phyloP scores from a whole-genome alignment of 257 asterid genomes.

The Solanum ossicruentum region DNA sequence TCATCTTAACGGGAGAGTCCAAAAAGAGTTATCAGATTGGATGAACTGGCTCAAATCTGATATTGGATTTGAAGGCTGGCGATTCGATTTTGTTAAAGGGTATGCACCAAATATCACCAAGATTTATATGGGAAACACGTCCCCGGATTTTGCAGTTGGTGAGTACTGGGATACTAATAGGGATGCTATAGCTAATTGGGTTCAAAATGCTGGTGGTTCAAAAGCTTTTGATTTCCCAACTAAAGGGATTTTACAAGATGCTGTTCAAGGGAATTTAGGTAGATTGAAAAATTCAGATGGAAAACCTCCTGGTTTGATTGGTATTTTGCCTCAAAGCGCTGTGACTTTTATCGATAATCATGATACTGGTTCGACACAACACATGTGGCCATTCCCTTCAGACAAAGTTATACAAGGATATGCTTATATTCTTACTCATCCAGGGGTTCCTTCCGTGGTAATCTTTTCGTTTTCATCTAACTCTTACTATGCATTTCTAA shows the following conservation, averaged over 20 bases:
- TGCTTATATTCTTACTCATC: conserved; percentile 79
- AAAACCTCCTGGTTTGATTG: conserved; percentile 68
- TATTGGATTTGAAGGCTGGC: conserved; percentile 68
- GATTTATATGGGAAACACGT: conserved; percentile 40
- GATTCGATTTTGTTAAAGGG: conserved; percentile 69
- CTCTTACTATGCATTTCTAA: neutral
- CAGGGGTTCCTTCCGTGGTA: conserved; percentile 67
- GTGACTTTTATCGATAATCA: conserved; percentile 87
- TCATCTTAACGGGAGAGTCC: conserved; percentile 56
- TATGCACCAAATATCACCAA: conserved; percentile 40
- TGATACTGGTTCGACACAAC: conserved; percentile 71
- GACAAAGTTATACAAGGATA: conserved; percentile 70
- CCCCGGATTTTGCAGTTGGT: conserved; percentile 71
- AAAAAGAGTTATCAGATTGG: conserved; percentile 65
- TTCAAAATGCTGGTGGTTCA: conserved; percentile 31
- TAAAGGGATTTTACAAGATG: conserved; percentile 67
- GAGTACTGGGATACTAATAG: conserved; percentile 59
- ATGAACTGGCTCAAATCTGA: conserved; percentile 78
- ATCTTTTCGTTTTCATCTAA: neutral
- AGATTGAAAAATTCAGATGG: conserved; percentile 55
- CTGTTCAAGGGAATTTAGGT: conserved; percentile 65
- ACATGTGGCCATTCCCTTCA: conserved; percentile 54
- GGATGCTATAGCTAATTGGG: conserved; percentile 43
- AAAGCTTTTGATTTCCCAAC: conserved; percentile 77
- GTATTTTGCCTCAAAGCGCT: conserved; percentile 48